Evolutionary conservation across 202 grass and related monocot genomes (phyloP), one percentile per base, ranked within the genome.

Genomic region (Panicum hallii): DNA sequence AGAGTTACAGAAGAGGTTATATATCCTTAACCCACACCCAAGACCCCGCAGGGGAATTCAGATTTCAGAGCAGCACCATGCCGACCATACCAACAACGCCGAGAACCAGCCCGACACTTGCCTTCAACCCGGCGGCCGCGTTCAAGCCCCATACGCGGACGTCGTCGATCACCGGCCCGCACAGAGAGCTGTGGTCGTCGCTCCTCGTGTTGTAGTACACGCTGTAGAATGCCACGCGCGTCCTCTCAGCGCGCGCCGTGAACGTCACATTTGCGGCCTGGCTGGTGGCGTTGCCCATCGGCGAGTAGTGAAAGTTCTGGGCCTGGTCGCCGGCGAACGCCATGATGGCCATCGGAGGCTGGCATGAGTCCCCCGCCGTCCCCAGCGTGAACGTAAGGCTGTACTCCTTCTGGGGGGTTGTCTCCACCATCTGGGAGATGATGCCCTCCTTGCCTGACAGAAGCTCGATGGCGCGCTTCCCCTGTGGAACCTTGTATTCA

Each of bases 361-460:
- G 91, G 84, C 97, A 99, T 1, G 88, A 86, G 70, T 99, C 97
- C 0, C 91, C 91, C 0, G 97, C 97, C 0, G 88, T 70, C 3
- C 95, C 97, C 4, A 99, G 45, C 1, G 87, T 97, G 86, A 97
- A 97, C 1, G 93, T 94, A 79, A 97, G 84, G 70, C 79, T 94
- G 90, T 99, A 99, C 65, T 79, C 84, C 85, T 99, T 97, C 75
- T 94, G 74, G 68, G 97, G 91, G 6, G 92, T 97, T 2, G 97
- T 99, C 89, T 94, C 88, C 9, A 97, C 93, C 97, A 99, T 99
- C 87, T 99, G 97, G 53, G 97, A 99, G 86, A 99, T 93, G 77
- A 99, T 99, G 63, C 97, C 97, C 74, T 99, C 97, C 77, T 99
- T 99, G 56, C 97, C 97, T 0, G 97, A 99, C 50, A 99, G 92